phyloP scores from a whole-genome alignment of 2,329 filamentous ascomycete species.

The Alternaria hordeiaustralica region DNA sequence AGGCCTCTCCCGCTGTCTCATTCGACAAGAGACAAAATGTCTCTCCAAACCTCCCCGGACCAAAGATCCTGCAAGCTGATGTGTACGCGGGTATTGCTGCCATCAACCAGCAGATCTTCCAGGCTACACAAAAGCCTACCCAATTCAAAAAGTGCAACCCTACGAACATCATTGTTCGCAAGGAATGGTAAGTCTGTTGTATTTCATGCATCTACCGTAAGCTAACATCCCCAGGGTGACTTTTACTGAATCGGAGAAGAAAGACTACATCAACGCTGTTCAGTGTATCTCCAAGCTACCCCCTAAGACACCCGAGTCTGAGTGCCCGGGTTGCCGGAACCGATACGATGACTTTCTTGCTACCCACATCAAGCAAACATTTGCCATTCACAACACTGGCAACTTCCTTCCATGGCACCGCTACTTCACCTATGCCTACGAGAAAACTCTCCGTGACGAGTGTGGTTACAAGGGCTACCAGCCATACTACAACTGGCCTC shows the following conservation, averaged over 20 bases:
- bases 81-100: slow-evolving; percentile 30
- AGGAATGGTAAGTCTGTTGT: slow-evolving; percentile 50
- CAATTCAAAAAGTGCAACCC: slow-evolving; percentile 46
- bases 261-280: slow-evolving; percentile 40
- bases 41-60: slow-evolving; percentile 10
- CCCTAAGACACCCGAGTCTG: slow-evolving; percentile 29
- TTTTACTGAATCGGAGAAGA: slow-evolving; percentile 35
- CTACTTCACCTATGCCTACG: slow-evolving; percentile 37
- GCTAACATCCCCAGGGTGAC: slow-evolving; percentile 26
- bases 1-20: slow-evolving; percentile 4
- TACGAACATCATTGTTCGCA: slow-evolving; percentile 48
- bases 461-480: slow-evolving; percentile 39
- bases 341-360: slow-evolving; percentile 43
- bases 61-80: slow-evolving; percentile 29
- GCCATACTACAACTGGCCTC: slow-evolving; percentile 42
- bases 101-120: slow-evolving; percentile 36
- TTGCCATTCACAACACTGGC: slow-evolving; percentile 34
- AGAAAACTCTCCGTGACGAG: slow-evolving; percentile 37
- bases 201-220: neutral
- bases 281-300: slow-evolving; percentile 36
- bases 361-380: slow-evolving; percentile 40
- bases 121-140: slow-evolving; percentile 23
- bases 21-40: slow-evolving; percentile 28
- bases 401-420: slow-evolving; percentile 40
- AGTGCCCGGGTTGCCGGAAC: slow-evolving; percentile 37